A percentile compares a stretch with the other conserved stretches of the same genome.
Evolutionary conservation across 2,329 filamentous ascomycete genomes (phyloP).

Genomic region (Corniculantispora saksenae): DNA sequence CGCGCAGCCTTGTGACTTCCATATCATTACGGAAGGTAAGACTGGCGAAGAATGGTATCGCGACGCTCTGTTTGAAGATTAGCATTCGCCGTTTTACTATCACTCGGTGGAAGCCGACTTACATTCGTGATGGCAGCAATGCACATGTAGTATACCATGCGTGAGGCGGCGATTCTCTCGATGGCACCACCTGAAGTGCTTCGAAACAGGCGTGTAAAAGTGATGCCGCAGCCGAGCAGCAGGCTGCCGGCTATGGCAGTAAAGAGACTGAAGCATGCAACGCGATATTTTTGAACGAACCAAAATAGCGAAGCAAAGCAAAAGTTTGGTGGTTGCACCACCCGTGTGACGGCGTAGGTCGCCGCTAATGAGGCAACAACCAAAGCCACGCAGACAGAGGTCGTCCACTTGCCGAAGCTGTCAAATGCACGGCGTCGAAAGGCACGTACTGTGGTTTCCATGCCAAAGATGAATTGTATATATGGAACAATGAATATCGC

Average conservation of each 20-base stretch:
- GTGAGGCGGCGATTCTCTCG: conserved; percentile 64
- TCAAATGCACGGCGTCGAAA: conserved; percentile 58
- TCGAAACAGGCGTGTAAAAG: conserved; percentile 59
- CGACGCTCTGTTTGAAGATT: conserved; percentile 51
- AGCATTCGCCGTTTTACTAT: too few species aligned
- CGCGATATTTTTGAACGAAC: conserved; percentile 64
- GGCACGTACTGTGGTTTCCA: conserved; percentile 61
- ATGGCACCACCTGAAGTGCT: conserved; percentile 55
- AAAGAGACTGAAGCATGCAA: conserved; percentile 57
- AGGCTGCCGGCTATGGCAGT: conserved; percentile 52
- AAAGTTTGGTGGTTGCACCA: conserved; percentile 55
- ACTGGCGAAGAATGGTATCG: conserved; percentile 65
- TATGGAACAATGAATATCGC: conserved; percentile 68
- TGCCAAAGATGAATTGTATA: conserved; percentile 64
- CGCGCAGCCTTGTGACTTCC: conserved; percentile 39
- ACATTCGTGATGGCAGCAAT: conserved; percentile 60
- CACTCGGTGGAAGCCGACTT: conserved; percentile 27
- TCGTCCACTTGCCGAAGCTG: conserved; percentile 59
- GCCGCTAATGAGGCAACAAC: conserved; percentile 53
- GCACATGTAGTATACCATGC: conserved; percentile 68
- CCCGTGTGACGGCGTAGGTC: conserved; percentile 60
- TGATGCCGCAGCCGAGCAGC: conserved; percentile 49
- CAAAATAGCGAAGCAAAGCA: conserved; percentile 70
- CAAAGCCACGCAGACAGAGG: conserved; percentile 55
- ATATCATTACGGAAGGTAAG: conserved; percentile 48